Conservation (phyloP, 2,329 filamentous ascomycete species). For the Talaromyces albobiverticillius region DNA sequence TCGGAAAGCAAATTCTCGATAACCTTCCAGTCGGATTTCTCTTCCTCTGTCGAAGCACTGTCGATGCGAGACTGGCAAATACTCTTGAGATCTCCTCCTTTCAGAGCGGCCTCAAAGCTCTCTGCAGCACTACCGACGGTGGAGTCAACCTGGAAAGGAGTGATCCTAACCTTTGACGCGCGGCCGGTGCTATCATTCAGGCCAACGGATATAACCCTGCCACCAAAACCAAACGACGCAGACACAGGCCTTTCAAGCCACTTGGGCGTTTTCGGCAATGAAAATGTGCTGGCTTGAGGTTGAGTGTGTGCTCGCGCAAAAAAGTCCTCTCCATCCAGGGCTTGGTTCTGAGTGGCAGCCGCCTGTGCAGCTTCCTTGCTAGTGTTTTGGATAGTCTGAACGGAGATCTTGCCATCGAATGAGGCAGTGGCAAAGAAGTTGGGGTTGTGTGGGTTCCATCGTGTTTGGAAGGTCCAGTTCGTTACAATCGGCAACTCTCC, state of each 20-base stretch:
- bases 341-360: conserved; percentile 61
- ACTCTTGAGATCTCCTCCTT: conserved; percentile 69
- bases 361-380: conserved; percentile 67
- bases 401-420: conserved; percentile 91
- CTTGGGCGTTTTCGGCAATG: conserved; percentile 77
- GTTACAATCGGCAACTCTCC: conserved; percentile 96
- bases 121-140: conserved; percentile 80
- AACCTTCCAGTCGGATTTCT: conserved; percentile 94
- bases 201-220: conserved; percentile 78
- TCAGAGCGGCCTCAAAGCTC: conserved; percentile 79
- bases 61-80: conserved; percentile 79
- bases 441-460: conserved; percentile 91
- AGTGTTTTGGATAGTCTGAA: conserved; percentile 93
- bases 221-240: conserved; percentile 92
- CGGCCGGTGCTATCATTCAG: conserved; percentile 60
- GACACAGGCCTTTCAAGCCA: conserved; percentile 86
- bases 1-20: conserved; percentile 83
- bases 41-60: conserved; percentile 76
- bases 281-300: conserved; percentile 86
- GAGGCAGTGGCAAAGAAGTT: conserved; percentile 90
- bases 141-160: conserved; percentile 83
- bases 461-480: conserved; percentile 98
- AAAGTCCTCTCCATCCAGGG: conserved; percentile 89
- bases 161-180: conserved; percentile 76
- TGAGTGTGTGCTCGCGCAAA: conserved; percentile 91